Percentiles rank a stretch among this genome's conserved stretches.
These are phyloP conservation scores for Backusella liffmaniae DNA, from an alignment of 192 early-diverging fungal genomes.

Conservation along the genomic window DNA sequence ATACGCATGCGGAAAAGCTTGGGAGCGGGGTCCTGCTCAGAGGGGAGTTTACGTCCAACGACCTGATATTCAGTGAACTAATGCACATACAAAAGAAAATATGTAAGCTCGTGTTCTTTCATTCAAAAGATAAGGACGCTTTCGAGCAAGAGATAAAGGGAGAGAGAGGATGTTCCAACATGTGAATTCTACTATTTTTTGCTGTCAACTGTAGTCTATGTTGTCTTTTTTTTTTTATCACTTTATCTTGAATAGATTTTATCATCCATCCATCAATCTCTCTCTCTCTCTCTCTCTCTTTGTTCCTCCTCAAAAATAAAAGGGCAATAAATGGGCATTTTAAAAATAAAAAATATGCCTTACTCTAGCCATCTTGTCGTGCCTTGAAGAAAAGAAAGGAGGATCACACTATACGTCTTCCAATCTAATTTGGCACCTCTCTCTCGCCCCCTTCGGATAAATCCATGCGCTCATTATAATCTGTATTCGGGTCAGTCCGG, in stretches of 20 bases:
- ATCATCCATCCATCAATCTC: background rate
- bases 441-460: background rate
- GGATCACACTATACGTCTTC: background rate
- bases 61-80: conserved; percentile 57
- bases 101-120: background rate
- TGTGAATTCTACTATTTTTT: too few species aligned
- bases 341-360: background rate
- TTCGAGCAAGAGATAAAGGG: background rate
- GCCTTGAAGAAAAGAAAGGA: conserved; percentile 8
- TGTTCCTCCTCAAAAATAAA: background rate
- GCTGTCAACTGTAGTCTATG: too few species aligned
- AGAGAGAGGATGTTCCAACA: background rate
- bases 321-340: background rate
- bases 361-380: conserved; percentile 8
- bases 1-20: conserved; percentile 98
- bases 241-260: background rate
- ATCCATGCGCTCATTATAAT: background rate
- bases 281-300: background rate
- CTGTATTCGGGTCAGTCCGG: background rate
- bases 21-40: conserved; percentile 87
- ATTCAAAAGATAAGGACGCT: background rate
- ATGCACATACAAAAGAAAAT: background rate
- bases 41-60: conserved; percentile 93
- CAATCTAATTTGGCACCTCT: background rate
- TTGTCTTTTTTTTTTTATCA: too few species aligned